Conservation (phyloP, 2,329 filamentous ascomycete genomes). For the Ophiostoma ulmi region DNA sequence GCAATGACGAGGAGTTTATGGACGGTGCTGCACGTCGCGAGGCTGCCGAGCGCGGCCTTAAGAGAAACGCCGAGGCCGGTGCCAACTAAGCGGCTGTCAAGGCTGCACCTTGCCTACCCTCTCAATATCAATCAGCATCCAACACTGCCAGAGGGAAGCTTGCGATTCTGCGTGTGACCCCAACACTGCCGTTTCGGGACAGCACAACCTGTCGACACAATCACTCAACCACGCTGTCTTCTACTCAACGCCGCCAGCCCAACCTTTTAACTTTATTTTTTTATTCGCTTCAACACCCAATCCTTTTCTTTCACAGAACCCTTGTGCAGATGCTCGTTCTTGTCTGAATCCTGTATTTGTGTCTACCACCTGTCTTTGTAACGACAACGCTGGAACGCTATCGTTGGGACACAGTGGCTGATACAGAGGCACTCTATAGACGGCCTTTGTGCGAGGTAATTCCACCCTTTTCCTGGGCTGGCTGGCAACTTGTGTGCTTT, state of each 20-base stretch:
- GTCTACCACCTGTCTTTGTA: conserved; percentile 12
- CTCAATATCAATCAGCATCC: neutral
- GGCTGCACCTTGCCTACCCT: conserved; percentile 5
- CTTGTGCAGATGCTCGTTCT: neutral
- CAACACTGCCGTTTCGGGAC: conserved; percentile 5
- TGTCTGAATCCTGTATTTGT: neutral
- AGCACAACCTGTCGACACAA: conserved; percentile 19
- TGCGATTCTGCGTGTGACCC: neutral
- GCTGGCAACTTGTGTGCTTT: conserved; percentile 21
- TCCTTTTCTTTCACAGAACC: neutral
- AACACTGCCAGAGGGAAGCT: neutral
- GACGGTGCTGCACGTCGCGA: conserved; percentile 60
- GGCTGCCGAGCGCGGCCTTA: conserved; percentile 53
- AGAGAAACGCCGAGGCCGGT: conserved; percentile 33
- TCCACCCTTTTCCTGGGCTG: conserved; percentile 20
- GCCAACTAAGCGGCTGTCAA: conserved; percentile 26
- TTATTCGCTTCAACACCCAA: conserved; percentile 7
- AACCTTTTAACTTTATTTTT: conserved; percentile 10
- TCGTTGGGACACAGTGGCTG: conserved; percentile 27
- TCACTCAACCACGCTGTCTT: neutral
- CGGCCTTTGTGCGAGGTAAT: neutral
- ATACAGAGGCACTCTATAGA: neutral
- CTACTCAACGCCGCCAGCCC: conserved; percentile 19
- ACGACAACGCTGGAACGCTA: conserved; percentile 42
- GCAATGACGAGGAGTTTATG: conserved; percentile 42